Conservation (phyloP, 495 filamentous ascomycete genomes). For the Parathielavia hyrcaniae region DNA sequence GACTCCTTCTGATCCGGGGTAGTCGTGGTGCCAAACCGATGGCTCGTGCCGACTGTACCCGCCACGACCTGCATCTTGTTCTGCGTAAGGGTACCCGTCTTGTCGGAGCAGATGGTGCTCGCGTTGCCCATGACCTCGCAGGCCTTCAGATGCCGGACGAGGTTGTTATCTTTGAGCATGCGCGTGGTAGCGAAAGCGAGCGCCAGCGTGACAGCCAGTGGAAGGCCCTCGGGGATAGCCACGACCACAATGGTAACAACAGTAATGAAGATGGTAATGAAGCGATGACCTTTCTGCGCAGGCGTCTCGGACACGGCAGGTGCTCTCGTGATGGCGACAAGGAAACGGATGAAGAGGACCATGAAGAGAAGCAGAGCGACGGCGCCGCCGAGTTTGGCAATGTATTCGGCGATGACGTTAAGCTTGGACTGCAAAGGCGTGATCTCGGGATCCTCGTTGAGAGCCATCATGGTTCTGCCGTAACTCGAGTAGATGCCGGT, state of each 20-base stretch:
- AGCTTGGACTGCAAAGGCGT: slow-evolving; percentile 94
- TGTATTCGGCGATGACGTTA: slow-evolving; percentile 83
- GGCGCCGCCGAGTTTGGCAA: slow-evolving; percentile 84
- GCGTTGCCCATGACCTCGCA: slow-evolving; percentile 99
- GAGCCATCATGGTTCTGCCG: slow-evolving; percentile 89
- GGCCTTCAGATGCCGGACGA: slow-evolving; percentile 83
- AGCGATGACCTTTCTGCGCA: slow-evolving; percentile 74
- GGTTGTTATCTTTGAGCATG: slow-evolving; percentile 93
- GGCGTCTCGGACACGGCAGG: slow-evolving; percentile 44
- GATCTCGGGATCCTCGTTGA: slow-evolving; percentile 82
- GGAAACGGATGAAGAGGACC: slow-evolving; percentile 89
- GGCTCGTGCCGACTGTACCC: slow-evolving; percentile 62
- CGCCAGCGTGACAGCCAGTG: slow-evolving; percentile 86
- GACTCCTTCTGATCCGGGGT: slow-evolving; percentile 11
- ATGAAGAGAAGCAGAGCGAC: slow-evolving; percentile 80
- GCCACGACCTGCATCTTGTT: slow-evolving; percentile 89
- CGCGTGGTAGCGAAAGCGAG: slow-evolving; percentile 90
- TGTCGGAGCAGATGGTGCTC: slow-evolving; percentile 93
- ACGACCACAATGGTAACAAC: slow-evolving; percentile 94
- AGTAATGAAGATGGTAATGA: slow-evolving; percentile 90
- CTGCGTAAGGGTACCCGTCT: slow-evolving; percentile 90
- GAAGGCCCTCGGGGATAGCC: slow-evolving; percentile 88
- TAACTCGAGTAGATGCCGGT: slow-evolving; percentile 83
- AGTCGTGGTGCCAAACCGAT: slow-evolving; percentile 51
- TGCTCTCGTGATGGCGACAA: slow-evolving; percentile 53